Evolutionary conservation across 1,284 basidiomycete species (phyloP).

Genomic region (Tetrapyrgos nigripes): DNA sequence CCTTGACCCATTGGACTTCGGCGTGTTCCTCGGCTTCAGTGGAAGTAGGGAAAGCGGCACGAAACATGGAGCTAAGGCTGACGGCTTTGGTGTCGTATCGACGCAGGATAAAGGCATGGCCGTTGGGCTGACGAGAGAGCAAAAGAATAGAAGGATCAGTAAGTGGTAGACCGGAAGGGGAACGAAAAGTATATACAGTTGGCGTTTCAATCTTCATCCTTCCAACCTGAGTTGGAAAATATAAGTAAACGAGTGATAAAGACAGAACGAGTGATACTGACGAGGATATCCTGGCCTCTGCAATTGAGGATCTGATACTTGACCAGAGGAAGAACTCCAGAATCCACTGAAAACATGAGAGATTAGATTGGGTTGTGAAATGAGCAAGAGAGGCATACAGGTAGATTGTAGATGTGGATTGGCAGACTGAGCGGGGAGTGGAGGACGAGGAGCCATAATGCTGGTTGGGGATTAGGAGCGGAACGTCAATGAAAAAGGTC

Average conservation of each 20-base stretch:
- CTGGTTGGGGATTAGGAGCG: not conserved
- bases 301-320: conserved; percentile 87
- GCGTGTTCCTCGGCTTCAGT: conserved; percentile 80
- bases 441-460: conserved; percentile 36
- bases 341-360: conserved; percentile 34
- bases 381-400: conserved; percentile 30
- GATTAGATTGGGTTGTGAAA: conserved; percentile 4
- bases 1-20: conserved; percentile 89
- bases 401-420: conserved; percentile 45
- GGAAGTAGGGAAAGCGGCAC: conserved; percentile 92
- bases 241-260: not conserved
- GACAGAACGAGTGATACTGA: conserved; percentile 40
- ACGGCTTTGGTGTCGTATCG: conserved; percentile 97
- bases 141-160: conserved; percentile 23
- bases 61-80: conserved; percentile 97
- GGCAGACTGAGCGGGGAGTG: conserved; percentile 45
- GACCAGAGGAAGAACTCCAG: conserved; percentile 57
- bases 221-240: conserved; percentile 65
- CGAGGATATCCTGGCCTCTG: conserved; percentile 84
- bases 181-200: conserved; percentile 62
- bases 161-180: conserved; percentile 8
- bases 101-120: conserved; percentile 94
- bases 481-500: not conserved
- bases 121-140: conserved; percentile 55
- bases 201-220: conserved; percentile 88